Base-by-base conservation (phyloP, 164 flowering plant species). In the Taxillus chinensis region DNA sequence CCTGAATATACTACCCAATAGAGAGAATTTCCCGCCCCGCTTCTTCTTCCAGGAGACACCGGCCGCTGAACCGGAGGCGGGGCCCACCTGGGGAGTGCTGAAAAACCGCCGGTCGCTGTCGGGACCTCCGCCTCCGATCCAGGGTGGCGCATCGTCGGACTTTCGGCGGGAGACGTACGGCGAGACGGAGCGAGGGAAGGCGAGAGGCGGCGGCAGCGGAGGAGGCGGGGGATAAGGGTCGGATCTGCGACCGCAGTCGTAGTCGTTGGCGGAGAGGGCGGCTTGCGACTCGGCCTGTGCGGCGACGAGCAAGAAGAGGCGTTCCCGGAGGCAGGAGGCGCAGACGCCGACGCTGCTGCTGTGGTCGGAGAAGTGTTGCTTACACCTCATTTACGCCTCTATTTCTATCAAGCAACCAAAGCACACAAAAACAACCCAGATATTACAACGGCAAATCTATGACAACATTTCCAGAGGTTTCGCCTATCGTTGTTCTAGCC, bases 101-200 rank as follows among this genome's bases (percentile, higher is more conserved):
- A 69, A 85, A 74, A 86, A 92, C 0, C 73, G 73, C 16, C 7
- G 61, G 16, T 58, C 61, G 62, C 51, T 2, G 62, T 43, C 46
- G 7, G 8, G 46, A 1, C 10, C 46, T 6, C 10, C 46, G 8
- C 46, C 7, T 43, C 8, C 8, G 46, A 9, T 6, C 8, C 8
- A 43, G 46, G 46, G 7, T 1, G 72, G 56, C 5, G 59, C 41
- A 55, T 70, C 69, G 55, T 79, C 82, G 4, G 87, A 75, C 59
- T 78, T 81, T 27, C 87, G 84, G 16, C 83, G 83, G 14, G 79
- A 57, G 41, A 82, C 74, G 70, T 89, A 87, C 8, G 95, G 96
- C 5, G 92, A 89, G 14, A 89, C 95, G 46, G 98, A 92, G 64
- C 86, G 87, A 43, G 96, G 98, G 64, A 87, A 86, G n/a, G 66